phyloP scores from a whole-genome alignment of 1,284 basidiomycete species.

The Cryptococcus sp. region DNA sequence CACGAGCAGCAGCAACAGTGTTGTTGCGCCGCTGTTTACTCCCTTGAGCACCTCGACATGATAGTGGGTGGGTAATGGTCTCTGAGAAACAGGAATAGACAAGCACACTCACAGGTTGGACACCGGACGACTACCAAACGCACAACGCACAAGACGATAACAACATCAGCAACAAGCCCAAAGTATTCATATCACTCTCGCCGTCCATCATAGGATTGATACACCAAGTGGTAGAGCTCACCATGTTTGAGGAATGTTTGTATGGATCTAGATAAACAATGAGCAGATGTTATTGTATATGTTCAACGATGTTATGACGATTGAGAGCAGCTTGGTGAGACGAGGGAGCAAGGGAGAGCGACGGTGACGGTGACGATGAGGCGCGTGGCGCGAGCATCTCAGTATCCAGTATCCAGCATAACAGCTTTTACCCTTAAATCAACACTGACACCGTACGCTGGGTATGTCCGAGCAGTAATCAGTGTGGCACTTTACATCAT shows the following conservation, averaged over 20 bases:
- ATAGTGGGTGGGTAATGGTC: background rate
- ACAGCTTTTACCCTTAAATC: background rate
- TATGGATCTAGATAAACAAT: background rate
- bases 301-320: slow-evolving; percentile 10
- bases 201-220: too few relatives aligned
- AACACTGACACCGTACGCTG: background rate
- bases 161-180: slow-evolving; percentile 4
- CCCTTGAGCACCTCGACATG: background rate
- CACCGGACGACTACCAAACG: slow-evolving; percentile 43
- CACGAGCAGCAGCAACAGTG: background rate
- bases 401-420: background rate
- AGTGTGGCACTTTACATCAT: slow-evolving; percentile 26
- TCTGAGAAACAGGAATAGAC: background rate
- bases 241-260: too few relatives aligned
- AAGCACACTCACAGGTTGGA: slow-evolving; percentile 41
- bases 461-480: slow-evolving; percentile 7
- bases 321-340: background rate
- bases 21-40: too few relatives aligned
- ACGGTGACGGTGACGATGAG: background rate
- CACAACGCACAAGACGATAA: too few relatives aligned
- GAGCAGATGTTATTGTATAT: too few relatives aligned
- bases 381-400: slow-evolving; percentile 8
- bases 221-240: too few relatives aligned
- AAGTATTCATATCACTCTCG: too few relatives aligned
- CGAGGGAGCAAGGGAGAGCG: background rate